A percentile compares a stretch with the other conserved stretches of the same genome.
Conservation (phyloP, 2,329 filamentous ascomycete genomes). For the Beauveria scarabaeidicola region DNA sequence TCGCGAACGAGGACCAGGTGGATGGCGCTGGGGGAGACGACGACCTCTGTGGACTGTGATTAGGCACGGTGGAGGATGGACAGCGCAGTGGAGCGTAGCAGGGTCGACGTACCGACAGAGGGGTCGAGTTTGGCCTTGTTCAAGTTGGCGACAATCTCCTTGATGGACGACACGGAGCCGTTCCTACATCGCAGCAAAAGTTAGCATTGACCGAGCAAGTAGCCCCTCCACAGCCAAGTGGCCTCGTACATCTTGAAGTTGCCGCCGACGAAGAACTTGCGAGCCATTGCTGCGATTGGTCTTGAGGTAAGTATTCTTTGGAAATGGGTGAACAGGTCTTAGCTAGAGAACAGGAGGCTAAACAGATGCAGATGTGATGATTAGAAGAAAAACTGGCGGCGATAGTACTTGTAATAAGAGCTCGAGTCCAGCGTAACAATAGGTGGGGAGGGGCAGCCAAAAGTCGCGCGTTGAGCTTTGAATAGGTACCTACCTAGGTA, state of each 20-base stretch:
- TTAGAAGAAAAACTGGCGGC: not conserved
- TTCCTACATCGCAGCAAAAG: constrained; percentile 55
- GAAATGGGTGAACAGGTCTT: not conserved
- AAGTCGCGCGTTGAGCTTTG: constrained; percentile 8
- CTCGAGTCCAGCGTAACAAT: not conserved
- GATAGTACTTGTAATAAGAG: not conserved
- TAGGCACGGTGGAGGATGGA: constrained; percentile 9
- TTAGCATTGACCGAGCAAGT: not conserved
- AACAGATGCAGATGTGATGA: not conserved
- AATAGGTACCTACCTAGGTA: not conserved
- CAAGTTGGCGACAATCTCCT: constrained; percentile 80
- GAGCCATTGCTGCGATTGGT: constrained; percentile 62
- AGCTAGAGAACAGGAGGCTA: not conserved
- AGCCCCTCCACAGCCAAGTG: constrained; percentile 10
- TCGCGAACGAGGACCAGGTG: constrained; percentile 86
- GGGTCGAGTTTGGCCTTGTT: constrained; percentile 76
- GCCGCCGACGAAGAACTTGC: constrained; percentile 94
- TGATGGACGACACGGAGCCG: constrained; percentile 82
- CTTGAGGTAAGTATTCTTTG: constrained; percentile 3
- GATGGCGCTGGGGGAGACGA: constrained; percentile 81
- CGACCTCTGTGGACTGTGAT: constrained; percentile 62
- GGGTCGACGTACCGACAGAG: constrained; percentile 53
- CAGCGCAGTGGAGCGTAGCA: constrained; percentile 3
- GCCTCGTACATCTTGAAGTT: constrained; percentile 95
- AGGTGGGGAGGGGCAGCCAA: constrained; percentile 7